These are phyloP conservation scores for Cytospora chrysosperma DNA, from an alignment of 2,329 filamentous ascomycete genomes.

Conservation along the genomic window DNA sequence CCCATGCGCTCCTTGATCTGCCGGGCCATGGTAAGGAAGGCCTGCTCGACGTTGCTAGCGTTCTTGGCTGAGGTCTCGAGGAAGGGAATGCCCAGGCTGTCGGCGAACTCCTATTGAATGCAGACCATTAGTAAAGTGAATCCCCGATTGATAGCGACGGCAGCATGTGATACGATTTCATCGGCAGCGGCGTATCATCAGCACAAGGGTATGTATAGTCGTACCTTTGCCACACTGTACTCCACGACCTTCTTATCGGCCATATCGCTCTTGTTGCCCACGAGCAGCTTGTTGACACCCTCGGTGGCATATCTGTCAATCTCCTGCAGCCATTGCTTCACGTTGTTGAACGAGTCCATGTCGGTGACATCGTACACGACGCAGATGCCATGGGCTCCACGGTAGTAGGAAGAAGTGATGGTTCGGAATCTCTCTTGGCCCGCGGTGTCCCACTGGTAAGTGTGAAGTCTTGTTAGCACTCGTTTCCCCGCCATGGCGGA, in stretches of 20 bases:
- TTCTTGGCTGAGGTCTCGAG: constrained; percentile 99
- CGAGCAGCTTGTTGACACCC: constrained; percentile 98
- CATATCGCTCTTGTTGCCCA: constrained; percentile 99
- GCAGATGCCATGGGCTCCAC: constrained; percentile 97
- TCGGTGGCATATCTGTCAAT: constrained; percentile 99
- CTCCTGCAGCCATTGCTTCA: constrained; percentile 99
- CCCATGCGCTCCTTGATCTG: constrained; percentile 99
- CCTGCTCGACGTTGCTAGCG: constrained; percentile 98
- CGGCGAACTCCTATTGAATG: constrained; percentile 81
- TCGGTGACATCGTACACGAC: constrained; percentile 99
- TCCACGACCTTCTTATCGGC: constrained; percentile 99
- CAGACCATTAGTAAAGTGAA: constrained; percentile 23
- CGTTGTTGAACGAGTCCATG: constrained; percentile 99
- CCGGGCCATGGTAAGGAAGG: constrained; percentile 99
- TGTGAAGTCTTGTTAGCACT: constrained; percentile 31
- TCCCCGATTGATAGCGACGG: constrained; percentile 13
- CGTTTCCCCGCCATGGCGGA: neutral
- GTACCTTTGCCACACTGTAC: constrained; percentile 98
- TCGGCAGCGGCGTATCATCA: neutral
- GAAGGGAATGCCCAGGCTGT: constrained; percentile 98
- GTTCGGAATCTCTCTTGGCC: constrained; percentile 99
- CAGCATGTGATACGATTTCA: constrained; percentile 21
- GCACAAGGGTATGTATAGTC: constrained; percentile 29
- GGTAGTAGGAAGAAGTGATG: constrained; percentile 99
- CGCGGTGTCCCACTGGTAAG: constrained; percentile 89